Base-by-base conservation (phyloP, 768 basidiomycete genomes). In the Hygrophorus russula region DNA sequence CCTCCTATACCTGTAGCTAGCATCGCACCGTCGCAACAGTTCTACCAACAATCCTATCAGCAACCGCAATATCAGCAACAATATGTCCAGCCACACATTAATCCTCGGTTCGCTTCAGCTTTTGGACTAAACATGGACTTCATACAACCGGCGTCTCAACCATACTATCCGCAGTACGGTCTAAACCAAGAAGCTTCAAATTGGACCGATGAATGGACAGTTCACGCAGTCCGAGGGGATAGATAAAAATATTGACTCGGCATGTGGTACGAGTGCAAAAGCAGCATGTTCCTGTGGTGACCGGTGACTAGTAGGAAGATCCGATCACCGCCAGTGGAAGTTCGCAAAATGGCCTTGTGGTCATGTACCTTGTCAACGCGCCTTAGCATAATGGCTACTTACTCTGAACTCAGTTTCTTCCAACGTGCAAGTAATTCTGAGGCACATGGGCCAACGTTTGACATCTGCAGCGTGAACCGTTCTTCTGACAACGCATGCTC, bases 81-180 rank as follows among this genome's bases (percentile, higher is more conserved):
- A 55, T 67, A 54, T 34, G 66, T 86, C n/a, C 82, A 86, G 50
- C 86, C 86, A 5, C 86, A 89, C 53, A 88, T 89, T 46, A 88
- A 89, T 52, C 86, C 86, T 7, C 71, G 79, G 9, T 88, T 89
- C 59, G 82, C 83, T 11, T 71, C 74, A 27, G 63, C 64, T 20
- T 82, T 85, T 49, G 81, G 77, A 18, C 57, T 78, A 45, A 63
- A 68, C 39, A 47, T 71, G 47, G 60, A 54, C 45, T 55, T 55
- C 41, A 38, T 44, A 11, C 54, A 49, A n/a, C 36, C 56, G 11
- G 55, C 56, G 44, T 38, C 31, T 41, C n/a, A n/a, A n/a, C 51
- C 42, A 31, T 44, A 10, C 34, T 33, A 28, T 37, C 41, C 28
- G 13, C 36, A 32, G 13, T 33, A 44, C 31, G 33, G 13, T 33